These are phyloP conservation scores for Puccinia triticina DNA, from an alignment of 1,284 basidiomycete genomes.

Conservation along the genomic window DNA sequence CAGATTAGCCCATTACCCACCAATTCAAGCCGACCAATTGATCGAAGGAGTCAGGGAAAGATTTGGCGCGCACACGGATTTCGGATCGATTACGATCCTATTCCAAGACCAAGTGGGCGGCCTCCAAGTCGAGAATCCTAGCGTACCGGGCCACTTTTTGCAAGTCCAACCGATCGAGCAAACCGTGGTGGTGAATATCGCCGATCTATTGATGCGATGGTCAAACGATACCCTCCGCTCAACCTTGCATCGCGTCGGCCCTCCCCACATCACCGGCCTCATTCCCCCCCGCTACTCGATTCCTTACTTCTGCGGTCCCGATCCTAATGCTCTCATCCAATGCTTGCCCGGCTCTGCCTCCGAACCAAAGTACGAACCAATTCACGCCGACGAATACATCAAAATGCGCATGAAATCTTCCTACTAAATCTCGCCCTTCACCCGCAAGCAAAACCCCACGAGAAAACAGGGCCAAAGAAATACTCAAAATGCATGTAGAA, in stretches of 20 bases:
- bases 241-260: slow-evolving; percentile 68
- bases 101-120: slow-evolving; percentile 69
- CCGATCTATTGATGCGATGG: slow-evolving; percentile 69
- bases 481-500: too few relatives aligned
- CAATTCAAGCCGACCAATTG: slow-evolving; percentile 53
- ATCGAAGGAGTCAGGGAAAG: slow-evolving; percentile 63
- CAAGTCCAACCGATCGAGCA: slow-evolving; percentile 65
- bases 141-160: slow-evolving; percentile 64
- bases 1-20: slow-evolving; percentile 68
- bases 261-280: slow-evolving; percentile 62
- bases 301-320: slow-evolving; percentile 64
- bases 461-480: background rate
- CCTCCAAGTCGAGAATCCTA: slow-evolving; percentile 68
- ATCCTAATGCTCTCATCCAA: slow-evolving; percentile 64
- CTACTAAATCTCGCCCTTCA: background rate
- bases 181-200: slow-evolving; percentile 68
- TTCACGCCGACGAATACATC: slow-evolving; percentile 60
- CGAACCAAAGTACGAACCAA: slow-evolving; percentile 63
- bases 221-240: slow-evolving; percentile 68
- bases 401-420: slow-evolving; percentile 31
- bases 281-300: slow-evolving; percentile 67
- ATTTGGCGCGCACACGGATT: slow-evolving; percentile 68
- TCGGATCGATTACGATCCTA: slow-evolving; percentile 67
- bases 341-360: slow-evolving; percentile 56
- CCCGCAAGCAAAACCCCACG: background rate